Percentiles rank a stretch among this genome's conserved stretches.
Evolutionary conservation across 768 basidiomycete species (phyloP).

Genomic region (Termitomyces bulborhizus): DNA sequence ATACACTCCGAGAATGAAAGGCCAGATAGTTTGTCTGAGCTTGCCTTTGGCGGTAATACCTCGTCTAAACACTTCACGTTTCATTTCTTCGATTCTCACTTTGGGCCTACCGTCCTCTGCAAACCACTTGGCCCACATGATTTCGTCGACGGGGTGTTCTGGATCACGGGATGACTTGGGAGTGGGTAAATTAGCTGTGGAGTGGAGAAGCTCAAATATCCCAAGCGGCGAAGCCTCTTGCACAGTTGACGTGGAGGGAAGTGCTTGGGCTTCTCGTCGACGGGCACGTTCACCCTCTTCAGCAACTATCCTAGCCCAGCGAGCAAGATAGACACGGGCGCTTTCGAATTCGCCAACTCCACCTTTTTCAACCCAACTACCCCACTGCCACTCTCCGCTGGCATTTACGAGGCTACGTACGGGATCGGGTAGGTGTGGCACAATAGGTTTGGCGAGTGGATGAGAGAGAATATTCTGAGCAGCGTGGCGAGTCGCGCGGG

Average conservation of each 20-base stretch:
- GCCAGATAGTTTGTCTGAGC: slow-evolving; percentile 79
- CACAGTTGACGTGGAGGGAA: slow-evolving; percentile 47
- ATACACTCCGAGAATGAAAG: slow-evolving; percentile 80
- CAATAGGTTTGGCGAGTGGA: slow-evolving; percentile 91
- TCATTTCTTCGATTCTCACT: slow-evolving; percentile 64
- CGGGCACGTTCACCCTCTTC: slow-evolving; percentile 95
- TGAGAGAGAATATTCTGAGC: slow-evolving; percentile 95
- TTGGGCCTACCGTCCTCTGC: slow-evolving; percentile 60
- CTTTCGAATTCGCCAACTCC: slow-evolving; percentile 96
- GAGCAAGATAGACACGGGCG: slow-evolving; percentile 90
- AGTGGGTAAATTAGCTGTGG: slow-evolving; percentile 71
- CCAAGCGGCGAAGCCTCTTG: slow-evolving; percentile 75
- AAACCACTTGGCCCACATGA: slow-evolving; percentile 78
- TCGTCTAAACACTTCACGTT: slow-evolving; percentile 69
- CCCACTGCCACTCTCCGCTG: slow-evolving; percentile 89
- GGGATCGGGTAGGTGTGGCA: slow-evolving; percentile 94
- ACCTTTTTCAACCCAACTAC: slow-evolving; percentile 88
- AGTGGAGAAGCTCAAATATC: slow-evolving; percentile 81
- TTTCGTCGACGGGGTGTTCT: slow-evolving; percentile 65
- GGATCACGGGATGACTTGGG: slow-evolving; percentile 84
- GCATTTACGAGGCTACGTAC: slow-evolving; percentile 86
- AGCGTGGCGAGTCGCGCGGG: slow-evolving; percentile 86
- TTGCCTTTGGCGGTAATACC: slow-evolving; percentile 52
- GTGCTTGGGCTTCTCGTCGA: slow-evolving; percentile 66
- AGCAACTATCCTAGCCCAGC: slow-evolving; percentile 96